These are phyloP conservation scores for Citeromyces siamensis DNA, from an alignment of 1,139 yeast species.

Conservation along the genomic window DNA sequence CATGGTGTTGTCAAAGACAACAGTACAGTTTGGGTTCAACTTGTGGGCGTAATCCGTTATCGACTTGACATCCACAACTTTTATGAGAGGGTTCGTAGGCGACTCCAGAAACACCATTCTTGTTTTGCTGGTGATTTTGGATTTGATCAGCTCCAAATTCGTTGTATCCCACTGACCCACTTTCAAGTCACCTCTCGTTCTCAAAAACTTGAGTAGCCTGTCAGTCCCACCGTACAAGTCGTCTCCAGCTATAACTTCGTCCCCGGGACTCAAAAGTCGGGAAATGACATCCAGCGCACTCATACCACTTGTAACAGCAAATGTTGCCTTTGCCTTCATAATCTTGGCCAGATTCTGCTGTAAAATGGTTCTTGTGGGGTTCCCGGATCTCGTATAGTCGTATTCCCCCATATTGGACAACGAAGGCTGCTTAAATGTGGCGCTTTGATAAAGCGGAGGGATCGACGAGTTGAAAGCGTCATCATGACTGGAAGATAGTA, in stretches of 20 bases:
- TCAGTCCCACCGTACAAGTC: constrained; percentile 92
- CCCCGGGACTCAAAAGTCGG: constrained; percentile 61
- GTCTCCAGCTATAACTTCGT: constrained; percentile 84
- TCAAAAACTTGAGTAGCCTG: constrained; percentile 64
- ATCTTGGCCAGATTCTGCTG: constrained; percentile 69
- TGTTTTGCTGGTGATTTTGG: constrained; percentile 39
- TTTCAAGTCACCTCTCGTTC: constrained; percentile 52
- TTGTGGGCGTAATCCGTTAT: constrained; percentile 57
- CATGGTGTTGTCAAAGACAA: constrained; percentile 93
- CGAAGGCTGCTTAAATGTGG: constrained; percentile 81
- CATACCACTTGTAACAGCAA: constrained; percentile 88
- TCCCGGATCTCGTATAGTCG: constrained; percentile 91
- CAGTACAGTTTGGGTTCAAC: constrained; percentile 54
- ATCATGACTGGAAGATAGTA: constrained; percentile 50
- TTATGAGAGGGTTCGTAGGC: constrained; percentile 87
- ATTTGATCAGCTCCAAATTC: constrained; percentile 42
- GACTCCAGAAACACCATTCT: constrained; percentile 74
- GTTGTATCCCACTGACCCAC: constrained; percentile 82
- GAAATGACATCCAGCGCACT: constrained; percentile 81
- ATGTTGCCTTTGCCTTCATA: constrained; percentile 61
- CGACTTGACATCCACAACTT: constrained; percentile 66
- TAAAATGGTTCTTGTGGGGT: constrained; percentile 76
- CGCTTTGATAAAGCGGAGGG: constrained; percentile 85
- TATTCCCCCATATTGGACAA: constrained; percentile 70
- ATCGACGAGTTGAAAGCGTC: constrained; percentile 78